Percentiles rank a stretch among this genome's conserved stretches.
These are phyloP conservation scores for Botrytis sinoallii DNA, from an alignment of 2,329 filamentous ascomycete species.

Conservation along the genomic window DNA sequence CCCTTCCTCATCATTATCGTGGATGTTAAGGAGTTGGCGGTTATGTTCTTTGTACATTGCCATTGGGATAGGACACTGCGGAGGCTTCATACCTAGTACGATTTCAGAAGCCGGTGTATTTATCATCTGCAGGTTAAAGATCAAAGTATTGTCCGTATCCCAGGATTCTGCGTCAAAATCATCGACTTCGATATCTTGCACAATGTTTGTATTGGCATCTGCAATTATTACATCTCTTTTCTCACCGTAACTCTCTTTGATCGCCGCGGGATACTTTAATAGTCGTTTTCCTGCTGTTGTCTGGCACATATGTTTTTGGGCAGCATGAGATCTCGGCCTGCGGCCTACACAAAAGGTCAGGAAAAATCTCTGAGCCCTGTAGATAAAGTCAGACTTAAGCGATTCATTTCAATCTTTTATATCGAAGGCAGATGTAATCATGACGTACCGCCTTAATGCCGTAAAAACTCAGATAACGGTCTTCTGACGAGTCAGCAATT, in stretches of 20 bases:
- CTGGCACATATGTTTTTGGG: neutral
- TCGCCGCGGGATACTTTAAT: too few species aligned
- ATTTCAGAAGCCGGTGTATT: conserved; percentile 39
- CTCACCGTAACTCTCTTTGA: too few species aligned
- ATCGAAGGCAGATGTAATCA: too few species aligned
- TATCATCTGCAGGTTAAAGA: conserved; percentile 43
- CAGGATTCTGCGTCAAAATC: conserved; percentile 28
- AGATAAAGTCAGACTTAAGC: too few species aligned
- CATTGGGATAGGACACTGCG: neutral
- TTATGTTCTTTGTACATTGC: neutral
- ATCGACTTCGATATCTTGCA: too few species aligned
- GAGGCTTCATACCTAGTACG: conserved; percentile 37
- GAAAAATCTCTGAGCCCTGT: neutral
- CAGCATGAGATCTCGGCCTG: neutral
- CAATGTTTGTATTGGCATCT: too few species aligned
- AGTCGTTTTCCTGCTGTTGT: neutral
- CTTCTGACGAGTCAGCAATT: too few species aligned
- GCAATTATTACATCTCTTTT: too few species aligned
- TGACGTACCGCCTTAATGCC: too few species aligned
- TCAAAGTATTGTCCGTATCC: conserved; percentile 33
- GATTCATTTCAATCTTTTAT: too few species aligned
- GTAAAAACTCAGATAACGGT: too few species aligned
- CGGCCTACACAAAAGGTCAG: fast-evolving
- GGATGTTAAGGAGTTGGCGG: neutral
- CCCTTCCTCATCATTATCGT: too few species aligned